These are phyloP conservation scores for Colletotrichum siamense DNA, from an alignment of 2,329 filamentous ascomycete species.

Conservation along the genomic window DNA sequence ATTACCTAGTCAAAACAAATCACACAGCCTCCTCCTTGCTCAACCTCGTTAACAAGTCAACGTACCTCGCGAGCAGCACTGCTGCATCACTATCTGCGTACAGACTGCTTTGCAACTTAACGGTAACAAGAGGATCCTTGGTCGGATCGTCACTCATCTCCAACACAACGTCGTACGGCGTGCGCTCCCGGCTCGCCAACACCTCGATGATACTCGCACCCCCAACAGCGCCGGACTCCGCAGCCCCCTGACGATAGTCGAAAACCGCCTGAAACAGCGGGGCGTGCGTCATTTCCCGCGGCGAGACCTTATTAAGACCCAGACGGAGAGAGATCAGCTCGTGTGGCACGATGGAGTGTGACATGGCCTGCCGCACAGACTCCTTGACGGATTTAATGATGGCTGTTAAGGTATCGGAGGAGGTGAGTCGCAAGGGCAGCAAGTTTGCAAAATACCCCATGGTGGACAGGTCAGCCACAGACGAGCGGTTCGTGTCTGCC, in stretches of 20 bases:
- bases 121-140: background rate
- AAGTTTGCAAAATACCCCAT: constrained; percentile 56
- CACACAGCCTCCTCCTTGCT: background rate
- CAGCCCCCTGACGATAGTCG: constrained; percentile 33
- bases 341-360: constrained; percentile 51
- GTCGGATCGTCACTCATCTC: background rate
- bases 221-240: constrained; percentile 22
- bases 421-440: constrained; percentile 47
- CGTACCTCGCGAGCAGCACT: background rate
- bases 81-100: background rate
- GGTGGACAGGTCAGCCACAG: constrained; percentile 33
- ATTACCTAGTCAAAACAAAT: background rate
- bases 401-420: constrained; percentile 25
- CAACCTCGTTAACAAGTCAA: background rate
- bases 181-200: background rate
- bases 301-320: background rate
- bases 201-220: background rate
- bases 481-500: constrained; percentile 49
- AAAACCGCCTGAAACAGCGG: constrained; percentile 52
- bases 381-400: constrained; percentile 24
- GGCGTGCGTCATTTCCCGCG: constrained; percentile 28
- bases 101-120: background rate
- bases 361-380: constrained; percentile 40
- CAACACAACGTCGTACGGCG: background rate
- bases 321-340: constrained; percentile 51